These are phyloP conservation scores for Metschnikowia santaceciliae DNA, from an alignment of 805 yeast species.

Conservation along the genomic window DNA sequence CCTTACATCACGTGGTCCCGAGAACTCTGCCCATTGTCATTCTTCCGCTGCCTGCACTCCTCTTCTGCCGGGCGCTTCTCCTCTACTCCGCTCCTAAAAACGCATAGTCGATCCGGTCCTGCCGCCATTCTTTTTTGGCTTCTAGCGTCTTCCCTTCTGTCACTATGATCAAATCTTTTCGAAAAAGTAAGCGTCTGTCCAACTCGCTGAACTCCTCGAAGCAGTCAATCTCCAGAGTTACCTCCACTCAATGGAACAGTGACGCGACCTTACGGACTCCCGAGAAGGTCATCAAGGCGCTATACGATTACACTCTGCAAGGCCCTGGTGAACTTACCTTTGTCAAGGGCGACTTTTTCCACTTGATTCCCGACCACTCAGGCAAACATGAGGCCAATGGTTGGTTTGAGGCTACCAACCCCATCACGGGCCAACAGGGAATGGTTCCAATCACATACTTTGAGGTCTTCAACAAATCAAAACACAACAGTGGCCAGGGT, in stretches of 20 bases:
- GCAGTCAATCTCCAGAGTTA: constrained; percentile 30
- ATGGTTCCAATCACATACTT: constrained; percentile 85
- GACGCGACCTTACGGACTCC: constrained; percentile 48
- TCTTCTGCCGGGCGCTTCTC: not conserved
- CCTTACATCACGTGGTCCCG: not conserved
- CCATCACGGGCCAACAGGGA: constrained; percentile 71
- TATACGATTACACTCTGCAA: constrained; percentile 71
- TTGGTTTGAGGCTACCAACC: constrained; percentile 89
- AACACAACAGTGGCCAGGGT: constrained; percentile 23
- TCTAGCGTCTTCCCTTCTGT: not conserved
- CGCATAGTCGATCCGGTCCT: not conserved
- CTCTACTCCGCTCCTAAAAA: not conserved
- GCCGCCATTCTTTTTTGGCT: not conserved
- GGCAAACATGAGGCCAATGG: constrained; percentile 38
- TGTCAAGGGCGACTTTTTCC: constrained; percentile 81
- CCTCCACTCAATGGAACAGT: constrained; percentile 16
- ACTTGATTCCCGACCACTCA: constrained; percentile 44
- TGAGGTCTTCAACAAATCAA: constrained; percentile 66
- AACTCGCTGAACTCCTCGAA: constrained; percentile 26
- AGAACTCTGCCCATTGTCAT: not conserved
- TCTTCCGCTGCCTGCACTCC: not conserved
- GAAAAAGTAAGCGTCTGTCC: constrained; percentile 39
- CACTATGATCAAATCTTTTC: constrained; percentile 39
- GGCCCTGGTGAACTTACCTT: constrained; percentile 80
- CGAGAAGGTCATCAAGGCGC: constrained; percentile 78